A percentile compares a stretch with the other conserved stretches of the same genome.
Conservation (phyloP, 768 basidiomycete genomes). For the Leccinum obscurum region DNA sequence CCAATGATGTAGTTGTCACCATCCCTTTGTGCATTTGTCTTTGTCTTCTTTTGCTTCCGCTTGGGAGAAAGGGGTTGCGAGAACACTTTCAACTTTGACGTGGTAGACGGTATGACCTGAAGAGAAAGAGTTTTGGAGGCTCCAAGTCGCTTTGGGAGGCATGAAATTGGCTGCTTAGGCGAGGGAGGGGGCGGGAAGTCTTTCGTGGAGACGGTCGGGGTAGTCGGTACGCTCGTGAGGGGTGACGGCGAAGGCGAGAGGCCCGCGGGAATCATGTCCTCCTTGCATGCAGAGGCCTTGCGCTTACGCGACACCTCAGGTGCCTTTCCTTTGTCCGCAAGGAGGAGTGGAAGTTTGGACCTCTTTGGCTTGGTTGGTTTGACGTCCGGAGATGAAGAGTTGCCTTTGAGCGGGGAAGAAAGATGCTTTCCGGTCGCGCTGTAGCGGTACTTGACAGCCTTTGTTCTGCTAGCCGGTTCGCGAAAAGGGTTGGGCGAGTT, state of each 20-base stretch:
- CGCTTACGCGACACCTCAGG: constrained; percentile 27
- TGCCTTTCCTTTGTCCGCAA: constrained; percentile 12
- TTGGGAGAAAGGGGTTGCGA: constrained; percentile 26
- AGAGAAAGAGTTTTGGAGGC: constrained; percentile 18
- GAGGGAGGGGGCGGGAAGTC: constrained; percentile 15
- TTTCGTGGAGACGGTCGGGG: constrained; percentile 12
- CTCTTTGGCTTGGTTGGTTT: constrained; percentile 14
- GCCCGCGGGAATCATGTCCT: constrained; percentile 7
- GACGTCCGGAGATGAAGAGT: constrained; percentile 32
- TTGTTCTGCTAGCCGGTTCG: constrained; percentile 24
- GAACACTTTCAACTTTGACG: constrained; percentile 10
- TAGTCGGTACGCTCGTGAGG: constrained; percentile 26
- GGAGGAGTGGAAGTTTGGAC: constrained; percentile 14
- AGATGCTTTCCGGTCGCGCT: constrained; percentile 34
- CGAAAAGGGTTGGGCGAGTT: constrained; percentile 24
- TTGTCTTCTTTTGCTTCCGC: constrained; percentile 21
- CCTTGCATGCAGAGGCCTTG: constrained; percentile 20
- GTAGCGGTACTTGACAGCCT: constrained; percentile 35
- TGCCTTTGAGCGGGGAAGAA: constrained; percentile 35
- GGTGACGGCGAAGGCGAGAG: constrained; percentile 26
- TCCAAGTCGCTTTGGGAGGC: constrained; percentile 7
- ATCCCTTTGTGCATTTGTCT: constrained; percentile 3
- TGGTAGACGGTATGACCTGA: constrained; percentile 4
- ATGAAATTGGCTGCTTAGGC: constrained; percentile 9
- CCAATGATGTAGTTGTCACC: constrained; percentile 31